A percentile compares a stretch with the other conserved stretches of the same genome.
Evolutionary conservation across 83 land plant species (phyloP).

Genomic region (Picea mariana): DNA sequence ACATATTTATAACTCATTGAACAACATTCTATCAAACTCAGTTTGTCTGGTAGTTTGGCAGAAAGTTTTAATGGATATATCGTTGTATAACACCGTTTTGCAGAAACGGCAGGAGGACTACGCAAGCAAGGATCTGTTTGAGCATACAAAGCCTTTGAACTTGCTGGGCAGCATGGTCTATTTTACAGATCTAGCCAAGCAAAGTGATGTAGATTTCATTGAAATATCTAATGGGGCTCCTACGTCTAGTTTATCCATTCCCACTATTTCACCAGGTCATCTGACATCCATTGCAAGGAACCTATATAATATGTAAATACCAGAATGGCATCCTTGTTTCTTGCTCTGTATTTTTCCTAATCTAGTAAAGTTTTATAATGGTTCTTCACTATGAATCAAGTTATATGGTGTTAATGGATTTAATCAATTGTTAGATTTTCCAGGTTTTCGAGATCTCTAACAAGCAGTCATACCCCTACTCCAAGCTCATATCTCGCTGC

Average conservation of each 20-base stretch:
- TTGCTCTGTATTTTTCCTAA: background rate
- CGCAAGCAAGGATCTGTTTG: too few relatives aligned
- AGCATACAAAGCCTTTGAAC: background rate
- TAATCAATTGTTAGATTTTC: background rate
- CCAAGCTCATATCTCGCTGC: constrained; percentile 21
- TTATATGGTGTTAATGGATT: too few relatives aligned
- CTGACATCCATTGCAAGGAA: constrained; percentile 13
- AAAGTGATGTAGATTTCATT: background rate
- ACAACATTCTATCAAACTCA: too few relatives aligned
- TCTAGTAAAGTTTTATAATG: too few relatives aligned
- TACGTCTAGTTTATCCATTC: background rate
- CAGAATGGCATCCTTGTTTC: background rate
- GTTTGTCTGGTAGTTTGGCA: too few relatives aligned
- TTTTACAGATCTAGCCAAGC: background rate
- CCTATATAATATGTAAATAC: constrained; percentile 5
- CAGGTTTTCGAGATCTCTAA: constrained; percentile 62
- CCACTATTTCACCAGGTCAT: background rate
- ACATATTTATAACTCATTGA: too few relatives aligned
- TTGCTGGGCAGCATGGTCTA: background rate
- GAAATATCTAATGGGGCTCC: background rate
- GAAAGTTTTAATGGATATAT: too few relatives aligned
- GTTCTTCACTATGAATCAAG: too few relatives aligned
- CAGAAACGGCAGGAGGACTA: too few relatives aligned
- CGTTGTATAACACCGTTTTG: too few relatives aligned
- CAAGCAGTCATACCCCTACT: constrained; percentile 43